These are phyloP conservation scores for Lactuca sativa DNA, from an alignment of 129 eudicot genomes.

Conservation along the genomic window DNA sequence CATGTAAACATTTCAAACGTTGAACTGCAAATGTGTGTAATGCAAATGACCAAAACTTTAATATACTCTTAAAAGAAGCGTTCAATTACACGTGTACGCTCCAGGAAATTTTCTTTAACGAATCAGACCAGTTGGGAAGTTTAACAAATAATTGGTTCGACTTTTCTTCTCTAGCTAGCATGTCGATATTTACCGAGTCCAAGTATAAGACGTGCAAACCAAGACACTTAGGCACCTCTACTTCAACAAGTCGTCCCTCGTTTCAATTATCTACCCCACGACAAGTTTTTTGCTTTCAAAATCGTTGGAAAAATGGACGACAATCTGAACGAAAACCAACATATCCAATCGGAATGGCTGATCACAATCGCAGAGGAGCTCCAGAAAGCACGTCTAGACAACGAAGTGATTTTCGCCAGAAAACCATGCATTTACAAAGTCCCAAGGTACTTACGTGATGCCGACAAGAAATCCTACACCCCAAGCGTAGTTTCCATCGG, in stretches of 20 bases:
- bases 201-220: constrained; percentile 12
- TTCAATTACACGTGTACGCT: no score
- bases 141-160: background rate
- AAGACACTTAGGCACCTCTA: background rate
- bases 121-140: background rate
- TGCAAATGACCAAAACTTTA: no score
- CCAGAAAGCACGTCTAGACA: constrained; percentile 49
- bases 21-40: no score
- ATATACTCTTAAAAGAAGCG: no score
- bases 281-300: background rate
- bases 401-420: constrained; percentile 39
- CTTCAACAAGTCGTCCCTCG: background rate
- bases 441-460: constrained; percentile 62
- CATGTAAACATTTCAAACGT: no score
- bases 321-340: constrained; percentile 1
- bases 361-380: constrained; percentile 44
- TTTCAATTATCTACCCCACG: background rate
- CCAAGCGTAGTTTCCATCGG: constrained; percentile 71
- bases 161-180: background rate
- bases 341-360: constrained; percentile 53
- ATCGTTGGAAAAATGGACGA: background rate
- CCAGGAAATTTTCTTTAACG: background rate
- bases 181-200: background rate
- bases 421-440: constrained; percentile 61
- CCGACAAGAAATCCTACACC: constrained; percentile 55